Conservation (phyloP, 2,329 filamentous ascomycete species). For the Claviceps spartinae region DNA sequence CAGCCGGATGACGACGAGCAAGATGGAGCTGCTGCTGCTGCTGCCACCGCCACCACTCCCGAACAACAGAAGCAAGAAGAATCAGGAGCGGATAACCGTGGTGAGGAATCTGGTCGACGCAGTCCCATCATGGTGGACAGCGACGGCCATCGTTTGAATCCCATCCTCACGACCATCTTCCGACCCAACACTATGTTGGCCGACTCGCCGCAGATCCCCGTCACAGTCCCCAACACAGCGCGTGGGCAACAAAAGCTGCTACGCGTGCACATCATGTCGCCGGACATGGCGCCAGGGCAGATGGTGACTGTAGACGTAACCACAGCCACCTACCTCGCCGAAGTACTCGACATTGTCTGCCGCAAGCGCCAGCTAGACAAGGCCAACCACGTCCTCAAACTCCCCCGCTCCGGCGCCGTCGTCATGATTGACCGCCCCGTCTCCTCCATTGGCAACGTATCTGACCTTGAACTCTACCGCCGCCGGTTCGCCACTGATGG, state of each 20-base stretch:
- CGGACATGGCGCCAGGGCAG: conserved; percentile 58
- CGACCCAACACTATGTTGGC: conserved; percentile 39
- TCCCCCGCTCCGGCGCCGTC: conserved; percentile 60
- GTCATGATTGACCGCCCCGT: conserved; percentile 67
- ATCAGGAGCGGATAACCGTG: too few relatives aligned
- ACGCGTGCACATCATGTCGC: conserved; percentile 56
- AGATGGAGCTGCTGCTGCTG: conserved; percentile 26
- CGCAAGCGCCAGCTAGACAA: conserved; percentile 68
- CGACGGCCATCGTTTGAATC: conserved; percentile 35
- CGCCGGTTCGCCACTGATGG: conserved; percentile 65
- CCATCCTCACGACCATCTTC: conserved; percentile 47
- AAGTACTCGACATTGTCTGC: conserved; percentile 68
- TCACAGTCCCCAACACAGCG: conserved; percentile 27
- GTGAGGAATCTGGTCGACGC: too few relatives aligned
- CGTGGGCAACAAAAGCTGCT: conserved; percentile 58
- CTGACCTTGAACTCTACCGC: conserved; percentile 62
- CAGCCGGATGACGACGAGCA: conserved; percentile 50
- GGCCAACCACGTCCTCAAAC: conserved; percentile 63
- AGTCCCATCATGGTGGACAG: conserved; percentile 7
- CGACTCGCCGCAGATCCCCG: conserved; percentile 39
- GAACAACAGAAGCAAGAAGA: conserved; percentile 10
- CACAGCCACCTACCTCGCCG: conserved; percentile 70
- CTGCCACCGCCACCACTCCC: neutral
- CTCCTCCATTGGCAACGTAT: conserved; percentile 60
- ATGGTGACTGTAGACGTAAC: conserved; percentile 63